phyloP scores from a whole-genome alignment of 148 eudicot species.

The Persicaria maculosa region DNA sequence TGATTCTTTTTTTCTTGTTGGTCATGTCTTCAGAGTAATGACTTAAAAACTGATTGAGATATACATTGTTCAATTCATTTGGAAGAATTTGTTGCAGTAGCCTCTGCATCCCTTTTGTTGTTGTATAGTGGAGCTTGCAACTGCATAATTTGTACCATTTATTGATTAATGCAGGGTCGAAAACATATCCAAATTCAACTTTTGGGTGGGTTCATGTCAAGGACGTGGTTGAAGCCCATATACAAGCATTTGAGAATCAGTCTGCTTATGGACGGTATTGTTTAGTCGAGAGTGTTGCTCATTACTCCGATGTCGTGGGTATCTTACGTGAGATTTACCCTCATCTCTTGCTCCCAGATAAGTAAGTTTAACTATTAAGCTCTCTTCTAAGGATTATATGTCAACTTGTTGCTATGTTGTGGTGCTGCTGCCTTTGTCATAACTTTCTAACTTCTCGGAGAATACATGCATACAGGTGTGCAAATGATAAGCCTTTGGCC shows the following conservation, averaged over 20 bases:
- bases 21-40: background rate
- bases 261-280: slow-evolving; percentile 57
- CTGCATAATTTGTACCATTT: slow-evolving; percentile 2
- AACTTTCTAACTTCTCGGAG: background rate
- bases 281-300: slow-evolving; percentile 26
- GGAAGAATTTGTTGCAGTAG: background rate
- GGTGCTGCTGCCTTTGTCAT: background rate
- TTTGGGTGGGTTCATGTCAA: slow-evolving; percentile 40
- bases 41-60: background rate
- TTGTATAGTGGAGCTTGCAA: background rate
- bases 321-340: slow-evolving; percentile 37
- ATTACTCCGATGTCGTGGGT: slow-evolving; percentile 20
- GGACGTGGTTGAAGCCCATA: slow-evolving; percentile 49
- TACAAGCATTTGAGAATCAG: slow-evolving; percentile 46
- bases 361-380: slow-evolving; percentile 20
- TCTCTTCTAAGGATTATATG: background rate
- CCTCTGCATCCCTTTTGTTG: background rate
- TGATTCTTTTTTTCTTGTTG: background rate
- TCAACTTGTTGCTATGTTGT: background rate
- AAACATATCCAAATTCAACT: slow-evolving; percentile 13
- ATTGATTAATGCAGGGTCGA: slow-evolving; percentile 28
- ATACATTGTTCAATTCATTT: background rate
- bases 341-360: slow-evolving; percentile 23
- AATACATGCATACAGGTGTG: slow-evolving; percentile 21
- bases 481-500: slow-evolving; percentile 14